Base-by-base conservation (phyloP, 2,329 filamentous ascomycete species). In the Nemania bipapillata region DNA sequence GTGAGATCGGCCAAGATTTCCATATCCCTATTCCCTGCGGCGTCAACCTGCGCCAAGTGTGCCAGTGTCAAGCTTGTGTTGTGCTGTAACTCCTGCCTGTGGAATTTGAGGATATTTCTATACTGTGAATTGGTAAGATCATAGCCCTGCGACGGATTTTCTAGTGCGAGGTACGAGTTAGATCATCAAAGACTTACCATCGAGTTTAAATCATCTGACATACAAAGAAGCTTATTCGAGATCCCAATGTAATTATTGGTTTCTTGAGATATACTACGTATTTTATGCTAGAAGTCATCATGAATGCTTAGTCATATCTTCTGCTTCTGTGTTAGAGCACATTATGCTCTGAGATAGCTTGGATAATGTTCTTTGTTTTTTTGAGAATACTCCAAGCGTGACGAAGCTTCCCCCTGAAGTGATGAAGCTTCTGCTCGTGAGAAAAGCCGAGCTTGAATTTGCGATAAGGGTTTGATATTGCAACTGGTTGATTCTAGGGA, bases 401-500 rank as follows among this genome's bases (percentile, higher is more conserved):
- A 30, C 59, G 55, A 4, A 69, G 15, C 28, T 66, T 69, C 30
- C 32, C 20, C 28, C 17, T 62, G 9, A 66, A 20, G 35, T 24
- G n/a, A 11, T 69, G 66, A 4, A 69, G 30, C 8, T 57, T 59
- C 35, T 69, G 66, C 56, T 63, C 30, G 12, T 37, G 26, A 7
- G 61, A 63, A 28, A 70, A 68, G 17, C 30, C 42, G 15, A 66
- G 40, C 9, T 54, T 53, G 40, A 66, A 61, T 53, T 66, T 32
- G 3, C 24, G 20, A 40, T 63, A 64, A 4, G 67, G 63, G 3
- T 64, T 66, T 22, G 35, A 35, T 26, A 70, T 61, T 26, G 59
- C 63, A 30, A 66, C 57, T 50, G 49, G 12, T 35, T 66, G 11
- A 22, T 70, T 53, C 67, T 70, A n/a, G 5, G 20, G 12, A 45